phyloP scores from a whole-genome alignment of 2,329 filamentous ascomycete genomes.

The Alternaria alternata region DNA sequence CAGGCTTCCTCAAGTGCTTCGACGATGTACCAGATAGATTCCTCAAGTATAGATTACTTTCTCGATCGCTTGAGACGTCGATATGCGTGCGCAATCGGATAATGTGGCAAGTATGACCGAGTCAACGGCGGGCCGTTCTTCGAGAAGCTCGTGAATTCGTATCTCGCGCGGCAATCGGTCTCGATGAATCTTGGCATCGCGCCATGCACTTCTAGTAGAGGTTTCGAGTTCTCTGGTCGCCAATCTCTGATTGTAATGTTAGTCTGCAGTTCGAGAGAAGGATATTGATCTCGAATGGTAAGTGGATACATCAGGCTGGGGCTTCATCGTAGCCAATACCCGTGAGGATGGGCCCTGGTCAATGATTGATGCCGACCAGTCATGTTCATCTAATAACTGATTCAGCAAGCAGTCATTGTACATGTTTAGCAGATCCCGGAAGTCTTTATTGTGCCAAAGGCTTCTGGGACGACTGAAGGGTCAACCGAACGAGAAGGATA shows the following conservation, averaged over 20 bases:
- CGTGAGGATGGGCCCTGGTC: background rate
- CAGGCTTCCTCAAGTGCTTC: too few species aligned
- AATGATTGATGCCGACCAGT: background rate
- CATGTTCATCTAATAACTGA: background rate
- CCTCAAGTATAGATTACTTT: too few species aligned
- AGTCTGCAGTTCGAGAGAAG: background rate
- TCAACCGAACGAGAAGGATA: too few species aligned
- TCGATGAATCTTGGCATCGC: slow-evolving; percentile 7
- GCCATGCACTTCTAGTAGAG: background rate
- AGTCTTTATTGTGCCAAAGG: background rate
- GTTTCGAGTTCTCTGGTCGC: slow-evolving; percentile 14
- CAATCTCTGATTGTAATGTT: slow-evolving; percentile 11
- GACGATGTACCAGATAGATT: too few species aligned
- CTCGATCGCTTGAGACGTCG: too few species aligned
- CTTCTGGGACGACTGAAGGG: accelerated
- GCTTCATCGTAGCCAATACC: background rate
- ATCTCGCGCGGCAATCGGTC: slow-evolving; percentile 16
- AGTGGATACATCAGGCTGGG: background rate
- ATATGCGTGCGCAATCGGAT: too few species aligned
- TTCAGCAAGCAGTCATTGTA: background rate
- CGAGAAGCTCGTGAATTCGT: slow-evolving; percentile 16
- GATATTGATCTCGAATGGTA: background rate
- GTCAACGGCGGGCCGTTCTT: background rate
- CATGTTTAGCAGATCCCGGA: background rate
- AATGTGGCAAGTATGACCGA: too few species aligned